Conservation (phyloP, 495 filamentous ascomycete genomes). For the Sordaria brevicollis region DNA sequence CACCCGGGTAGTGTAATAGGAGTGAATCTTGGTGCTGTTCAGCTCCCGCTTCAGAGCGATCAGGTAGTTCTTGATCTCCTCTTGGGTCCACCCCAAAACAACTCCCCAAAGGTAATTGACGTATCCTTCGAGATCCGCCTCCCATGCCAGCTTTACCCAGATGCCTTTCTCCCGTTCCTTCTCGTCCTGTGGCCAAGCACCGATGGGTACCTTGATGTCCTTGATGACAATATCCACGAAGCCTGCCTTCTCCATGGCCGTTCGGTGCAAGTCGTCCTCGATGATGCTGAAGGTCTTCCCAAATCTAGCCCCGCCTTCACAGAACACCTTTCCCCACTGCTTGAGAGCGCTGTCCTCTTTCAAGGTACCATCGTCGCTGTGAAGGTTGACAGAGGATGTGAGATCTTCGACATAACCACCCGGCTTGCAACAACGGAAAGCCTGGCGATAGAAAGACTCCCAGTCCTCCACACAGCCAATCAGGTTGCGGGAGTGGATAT, state of each 20-base stretch:
- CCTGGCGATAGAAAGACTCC: slow-evolving; percentile 28
- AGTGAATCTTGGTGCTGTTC: background rate
- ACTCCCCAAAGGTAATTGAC: slow-evolving; percentile 2
- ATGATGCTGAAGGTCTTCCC: slow-evolving; percentile 11
- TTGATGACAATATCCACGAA: slow-evolving; percentile 38
- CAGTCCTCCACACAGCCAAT: slow-evolving; percentile 46
- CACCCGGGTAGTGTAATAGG: background rate
- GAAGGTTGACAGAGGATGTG: slow-evolving; percentile 12
- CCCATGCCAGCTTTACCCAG: slow-evolving; percentile 3
- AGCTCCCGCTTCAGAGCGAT: slow-evolving; percentile 1
- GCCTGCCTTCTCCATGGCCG: slow-evolving; percentile 46
- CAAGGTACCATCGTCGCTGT: slow-evolving; percentile 16
- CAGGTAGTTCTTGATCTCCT: slow-evolving; percentile 3
- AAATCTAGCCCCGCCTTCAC: slow-evolving; percentile 7
- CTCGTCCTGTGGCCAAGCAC: slow-evolving; percentile 36
- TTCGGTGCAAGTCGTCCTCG: slow-evolving; percentile 35
- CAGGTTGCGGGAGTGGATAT: slow-evolving; percentile 50
- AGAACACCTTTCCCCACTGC: slow-evolving; percentile 20
- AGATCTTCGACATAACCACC: slow-evolving; percentile 25
- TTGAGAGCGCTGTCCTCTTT: slow-evolving; percentile 20
- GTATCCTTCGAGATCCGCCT: slow-evolving; percentile 6
- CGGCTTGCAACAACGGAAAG: slow-evolving; percentile 22
- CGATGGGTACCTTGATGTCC: slow-evolving; percentile 24
- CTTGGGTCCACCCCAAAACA: slow-evolving; percentile 8
- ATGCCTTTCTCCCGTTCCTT: slow-evolving; percentile 38